Base-by-base conservation (phyloP, 805 yeast genomes). In the Clavispora fructus region DNA sequence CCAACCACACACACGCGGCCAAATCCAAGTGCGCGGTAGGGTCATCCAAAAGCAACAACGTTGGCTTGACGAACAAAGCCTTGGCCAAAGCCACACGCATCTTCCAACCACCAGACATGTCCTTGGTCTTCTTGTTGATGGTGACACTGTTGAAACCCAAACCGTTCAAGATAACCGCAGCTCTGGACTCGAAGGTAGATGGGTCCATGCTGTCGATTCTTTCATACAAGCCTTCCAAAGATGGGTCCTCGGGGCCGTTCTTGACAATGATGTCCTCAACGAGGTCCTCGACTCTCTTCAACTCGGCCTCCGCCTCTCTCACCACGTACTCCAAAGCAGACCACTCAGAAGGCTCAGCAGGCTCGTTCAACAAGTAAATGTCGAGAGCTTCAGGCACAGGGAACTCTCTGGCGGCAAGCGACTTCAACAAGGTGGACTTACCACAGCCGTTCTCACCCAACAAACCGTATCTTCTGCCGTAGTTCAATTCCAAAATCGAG, bases 41-140 rank as follows among this genome's bases (percentile, higher is more conserved):
- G 71, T 94, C 99, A 76, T 94, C 99, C 68, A 94, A 82, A 60
- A 94, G 75, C 63, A 94, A 77, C 59, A 94, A 74, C 43, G 98
- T 91, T 64, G 99, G 99, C 77, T 94, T 92, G 57, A 94, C 98
- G 77, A 94, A 94, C 59, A 94, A 78, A 28, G 99, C 99, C 73
- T 94, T 94, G 50, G 97, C 96, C 52, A 94, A 78, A 39, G 99
- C 98, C 52, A 94, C 99, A 75, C 99, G 89, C 99, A 94, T 94
- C 78, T 90, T 90, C 99, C 99, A 94, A 68, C 99, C 99, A 81
- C 99, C 99, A 64, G 97, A 89, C 99, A 94, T 94, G 65, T 94
- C 98, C 72, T 89, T 91, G 62, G 99, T 94, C 73, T 84, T 85
- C 80, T 94, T 94, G 65, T 79, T 77, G 63, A 94, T 92, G 47